Conservation (phyloP, 192 early-diverging fungal genomes). For the Entophlyctis luteolus region DNA sequence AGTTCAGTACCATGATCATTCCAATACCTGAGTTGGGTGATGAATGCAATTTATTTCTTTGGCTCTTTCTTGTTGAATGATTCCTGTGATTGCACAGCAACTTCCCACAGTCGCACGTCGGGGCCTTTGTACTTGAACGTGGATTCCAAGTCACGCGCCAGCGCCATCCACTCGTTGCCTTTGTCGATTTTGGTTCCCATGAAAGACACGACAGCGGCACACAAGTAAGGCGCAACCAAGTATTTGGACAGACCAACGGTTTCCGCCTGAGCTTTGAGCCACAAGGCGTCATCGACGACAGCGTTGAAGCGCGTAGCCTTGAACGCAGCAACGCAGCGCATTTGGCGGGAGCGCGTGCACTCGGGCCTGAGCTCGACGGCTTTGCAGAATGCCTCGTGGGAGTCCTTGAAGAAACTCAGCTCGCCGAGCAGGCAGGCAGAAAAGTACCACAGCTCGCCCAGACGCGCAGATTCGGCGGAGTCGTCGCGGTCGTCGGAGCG, state of each 20-base stretch:
- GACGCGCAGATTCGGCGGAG: not conserved
- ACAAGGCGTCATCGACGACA: not conserved
- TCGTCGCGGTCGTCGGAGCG: not conserved
- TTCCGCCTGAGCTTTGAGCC: not conserved
- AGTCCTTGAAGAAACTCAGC: not conserved
- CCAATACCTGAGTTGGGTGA: no score
- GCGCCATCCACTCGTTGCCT: constrained; percentile 1
- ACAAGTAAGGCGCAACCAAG: not conserved
- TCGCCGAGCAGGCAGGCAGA: not conserved
- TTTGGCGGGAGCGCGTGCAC: not conserved
- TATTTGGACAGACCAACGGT: not conserved
- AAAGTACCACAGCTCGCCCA: not conserved
- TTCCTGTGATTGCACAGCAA: not conserved
- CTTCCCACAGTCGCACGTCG: not conserved
- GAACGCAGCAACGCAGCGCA: not conserved
- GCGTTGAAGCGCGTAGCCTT: constrained; percentile 1
- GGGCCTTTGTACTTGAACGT: not conserved
- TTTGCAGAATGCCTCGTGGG: not conserved
- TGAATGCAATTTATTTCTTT: no score
- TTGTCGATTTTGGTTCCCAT: not conserved
- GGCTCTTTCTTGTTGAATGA: not conserved
- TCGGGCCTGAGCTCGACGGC: not conserved
- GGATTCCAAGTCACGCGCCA: not conserved
- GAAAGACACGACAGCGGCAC: not conserved
- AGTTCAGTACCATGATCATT: no score